Base-by-base conservation (phyloP, 2,329 filamentous ascomycete species). In the Alternaria ventricosa region DNA sequence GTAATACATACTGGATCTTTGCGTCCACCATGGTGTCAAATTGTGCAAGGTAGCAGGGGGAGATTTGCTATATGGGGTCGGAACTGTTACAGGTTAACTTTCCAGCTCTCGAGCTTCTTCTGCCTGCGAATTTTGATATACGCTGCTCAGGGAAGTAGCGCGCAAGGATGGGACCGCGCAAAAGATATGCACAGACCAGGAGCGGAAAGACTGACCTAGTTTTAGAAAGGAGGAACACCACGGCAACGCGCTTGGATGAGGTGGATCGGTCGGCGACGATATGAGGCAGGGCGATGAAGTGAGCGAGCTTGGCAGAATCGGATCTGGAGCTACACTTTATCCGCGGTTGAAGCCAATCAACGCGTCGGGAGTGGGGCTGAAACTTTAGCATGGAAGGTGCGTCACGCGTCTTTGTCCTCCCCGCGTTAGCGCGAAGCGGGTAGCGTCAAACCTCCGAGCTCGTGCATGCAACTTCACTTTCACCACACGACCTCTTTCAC, bases 1-100 rank as follows among this genome's bases (percentile, higher is more conserved):
- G 25, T 27, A 25, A 13, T 28, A 69, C 80, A 61, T 72, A 83
- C 82, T 82, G 80, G 44, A 83, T 78, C 75, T 83, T 84, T 63
- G 78, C 71, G 73, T 84, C 82, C 41, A 75, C 73, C 75, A 71
- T 75, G 22, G 54, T 67, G 65, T 58, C 55, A 28, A 59, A n/a
- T 47, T 44, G 46, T 18, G 46, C 18, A 50, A 49, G 55, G 46
- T 46, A 62, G 13, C 46, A 30, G 50, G 41, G 15, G 44, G 30
- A 23, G 47, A 10, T 44, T 11, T 36, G 25, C 9, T 22, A 55
- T 36, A 20, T 25, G 41, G 25, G 33, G 28, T 56, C 51, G 59
- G 53, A 47, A 36, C 62, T 64, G 50, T 12, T 46, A 20, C 46
- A 73, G 75, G 58, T 67, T 75, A 72, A 67, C 61, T 69, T 66